Evolutionary conservation across 257 asterid genomes (phyloP).

Genomic region (Nicotiana paniculata): DNA sequence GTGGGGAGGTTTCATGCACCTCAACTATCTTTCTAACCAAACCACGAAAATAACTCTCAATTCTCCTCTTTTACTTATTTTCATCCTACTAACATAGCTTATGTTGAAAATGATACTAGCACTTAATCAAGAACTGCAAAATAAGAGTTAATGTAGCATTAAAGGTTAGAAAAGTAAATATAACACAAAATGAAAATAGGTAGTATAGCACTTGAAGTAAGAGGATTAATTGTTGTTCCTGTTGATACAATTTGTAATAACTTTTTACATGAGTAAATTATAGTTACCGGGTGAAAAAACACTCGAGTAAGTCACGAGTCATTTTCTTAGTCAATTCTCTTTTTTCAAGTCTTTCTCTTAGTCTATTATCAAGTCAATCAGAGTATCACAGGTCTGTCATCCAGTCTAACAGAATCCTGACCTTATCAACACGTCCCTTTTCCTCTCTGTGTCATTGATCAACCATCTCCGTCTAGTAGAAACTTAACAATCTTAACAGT

Average conservation of each 20-base stretch:
- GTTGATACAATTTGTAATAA: neutral
- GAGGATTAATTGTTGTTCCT: neutral
- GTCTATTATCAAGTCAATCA: neutral
- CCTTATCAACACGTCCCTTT: neutral
- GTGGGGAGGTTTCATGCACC: neutral
- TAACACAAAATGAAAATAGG: neutral
- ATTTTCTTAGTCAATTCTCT: neutral
- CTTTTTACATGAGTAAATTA: too few species aligned
- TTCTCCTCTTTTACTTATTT: neutral
- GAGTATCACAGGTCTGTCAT: neutral
- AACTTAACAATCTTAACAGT: too few species aligned
- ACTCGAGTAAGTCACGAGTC: neutral
- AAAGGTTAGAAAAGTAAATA: neutral
- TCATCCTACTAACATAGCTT: neutral
- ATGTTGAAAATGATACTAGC: neutral
- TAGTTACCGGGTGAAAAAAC: neutral
- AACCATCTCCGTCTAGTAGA: neutral
- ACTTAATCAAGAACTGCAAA: neutral
- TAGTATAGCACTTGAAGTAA: neutral
- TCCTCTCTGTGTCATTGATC: neutral
- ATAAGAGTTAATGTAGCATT: neutral
- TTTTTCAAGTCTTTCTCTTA: neutral
- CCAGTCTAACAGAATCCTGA: neutral
- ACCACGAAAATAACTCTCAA: neutral
- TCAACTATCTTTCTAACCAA: neutral